Evolutionary conservation across 805 yeast species (phyloP).

Genomic region (Debaryomyces tyrocola): DNA sequence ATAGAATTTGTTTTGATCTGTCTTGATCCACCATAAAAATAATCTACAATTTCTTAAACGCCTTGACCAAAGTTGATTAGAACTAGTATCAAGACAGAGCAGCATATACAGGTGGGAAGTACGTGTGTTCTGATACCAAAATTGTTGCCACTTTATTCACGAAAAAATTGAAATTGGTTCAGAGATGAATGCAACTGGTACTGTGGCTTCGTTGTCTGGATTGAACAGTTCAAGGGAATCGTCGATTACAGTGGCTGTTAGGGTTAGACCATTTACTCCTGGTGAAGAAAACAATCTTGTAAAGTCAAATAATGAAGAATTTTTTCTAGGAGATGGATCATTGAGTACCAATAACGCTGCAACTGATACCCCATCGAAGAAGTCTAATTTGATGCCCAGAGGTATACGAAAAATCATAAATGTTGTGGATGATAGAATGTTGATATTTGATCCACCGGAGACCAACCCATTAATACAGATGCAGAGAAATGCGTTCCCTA

Average conservation of each 20-base stretch:
- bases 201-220: background rate
- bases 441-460: slow-evolving; percentile 83
- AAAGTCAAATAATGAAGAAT: slow-evolving; percentile 33
- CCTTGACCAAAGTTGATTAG: background rate
- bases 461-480: slow-evolving; percentile 56
- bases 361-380: slow-evolving; percentile 13
- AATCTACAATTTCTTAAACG: background rate
- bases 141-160: background rate
- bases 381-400: slow-evolving; percentile 31
- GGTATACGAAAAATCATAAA: slow-evolving; percentile 70
- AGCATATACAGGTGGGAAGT: background rate
- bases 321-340: slow-evolving; percentile 58
- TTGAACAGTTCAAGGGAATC: slow-evolving; percentile 37
- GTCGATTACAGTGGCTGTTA: slow-evolving; percentile 72
- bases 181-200: background rate
- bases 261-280: slow-evolving; percentile 80
- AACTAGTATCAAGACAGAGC: background rate
- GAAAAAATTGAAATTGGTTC: background rate
- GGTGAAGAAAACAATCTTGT: slow-evolving; percentile 53
- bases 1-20: background rate
- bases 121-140: background rate
- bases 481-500: slow-evolving; percentile 47
- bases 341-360: slow-evolving; percentile 17
- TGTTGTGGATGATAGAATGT: slow-evolving; percentile 82
- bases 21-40: background rate